Conservation (phyloP, 768 basidiomycete genomes). For the Xanthoconium stramineum region DNA sequence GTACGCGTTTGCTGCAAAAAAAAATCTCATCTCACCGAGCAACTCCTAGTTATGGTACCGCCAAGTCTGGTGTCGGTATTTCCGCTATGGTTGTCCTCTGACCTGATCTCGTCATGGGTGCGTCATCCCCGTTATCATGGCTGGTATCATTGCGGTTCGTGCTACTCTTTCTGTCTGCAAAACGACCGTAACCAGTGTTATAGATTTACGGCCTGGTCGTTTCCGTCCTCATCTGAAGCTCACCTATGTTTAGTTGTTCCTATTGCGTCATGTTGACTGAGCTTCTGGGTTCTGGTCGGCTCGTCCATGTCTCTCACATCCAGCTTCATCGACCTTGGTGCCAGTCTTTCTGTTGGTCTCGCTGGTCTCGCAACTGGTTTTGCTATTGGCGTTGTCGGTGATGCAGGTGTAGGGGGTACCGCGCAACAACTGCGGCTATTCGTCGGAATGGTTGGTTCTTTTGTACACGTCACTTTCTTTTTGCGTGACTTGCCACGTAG, state of each 20-base stretch:
- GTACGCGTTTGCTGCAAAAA: constrained; percentile 9
- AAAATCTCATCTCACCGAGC: not conserved
- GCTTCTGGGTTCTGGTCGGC: too few relatives aligned
- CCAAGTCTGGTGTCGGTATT: constrained; percentile 97
- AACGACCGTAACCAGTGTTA: not conserved
- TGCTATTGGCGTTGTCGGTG: constrained; percentile 91
- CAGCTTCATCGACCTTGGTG: too few relatives aligned
- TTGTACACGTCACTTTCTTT: too few relatives aligned
- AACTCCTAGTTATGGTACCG: constrained; percentile 86
- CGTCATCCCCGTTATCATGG: too few relatives aligned
- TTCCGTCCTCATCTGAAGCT: constrained; percentile 38
- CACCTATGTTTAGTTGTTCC: constrained; percentile 53
- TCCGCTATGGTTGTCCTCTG: constrained; percentile 97
- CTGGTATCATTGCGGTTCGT: constrained; percentile 97
- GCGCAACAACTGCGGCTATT: constrained; percentile 49
- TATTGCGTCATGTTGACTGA: too few relatives aligned
- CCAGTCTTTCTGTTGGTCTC: too few relatives aligned
- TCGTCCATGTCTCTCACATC: too few relatives aligned
- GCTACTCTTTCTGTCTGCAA: not conserved
- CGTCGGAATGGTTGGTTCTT: too few relatives aligned
- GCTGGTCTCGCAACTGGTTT: too few relatives aligned
- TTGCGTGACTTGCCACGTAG: too few relatives aligned
- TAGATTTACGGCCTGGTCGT: constrained; percentile 98
- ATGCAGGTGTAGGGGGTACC: constrained; percentile 96
- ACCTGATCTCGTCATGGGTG: constrained; percentile 75